Conservation (phyloP, 257 asterid species). For the Salvia rosmarinus region DNA sequence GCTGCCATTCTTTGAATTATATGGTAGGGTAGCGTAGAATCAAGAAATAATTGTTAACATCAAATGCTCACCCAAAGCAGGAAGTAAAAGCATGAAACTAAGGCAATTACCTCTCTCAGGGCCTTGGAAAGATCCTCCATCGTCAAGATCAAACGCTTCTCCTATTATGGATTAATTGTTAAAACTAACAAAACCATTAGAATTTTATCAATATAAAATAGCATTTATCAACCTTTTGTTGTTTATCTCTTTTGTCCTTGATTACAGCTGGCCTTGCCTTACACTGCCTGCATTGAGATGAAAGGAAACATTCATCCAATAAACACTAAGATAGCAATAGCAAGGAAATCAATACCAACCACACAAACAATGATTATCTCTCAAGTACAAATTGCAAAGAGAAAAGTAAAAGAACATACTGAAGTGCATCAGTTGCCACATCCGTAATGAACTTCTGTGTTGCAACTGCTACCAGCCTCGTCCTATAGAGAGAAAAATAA, state of each 20-base stretch:
- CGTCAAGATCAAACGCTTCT: constrained; percentile 85
- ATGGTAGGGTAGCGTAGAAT: neutral
- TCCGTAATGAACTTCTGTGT: constrained; percentile 97
- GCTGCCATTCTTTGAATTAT: neutral
- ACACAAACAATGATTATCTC: neutral
- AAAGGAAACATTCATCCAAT: constrained; percentile 23
- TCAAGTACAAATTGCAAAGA: constrained; percentile 6
- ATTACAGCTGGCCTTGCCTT: constrained; percentile 85
- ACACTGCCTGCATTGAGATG: constrained; percentile 68
- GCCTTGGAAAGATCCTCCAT: constrained; percentile 99
- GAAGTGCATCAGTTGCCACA: constrained; percentile 96
- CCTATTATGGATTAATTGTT: constrained; percentile 53
- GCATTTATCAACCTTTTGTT: constrained; percentile 68
- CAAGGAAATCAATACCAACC: constrained; percentile 18
- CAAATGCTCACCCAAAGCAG: neutral
- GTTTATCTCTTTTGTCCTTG: constrained; percentile 94
- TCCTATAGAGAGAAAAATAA: constrained; percentile 46
- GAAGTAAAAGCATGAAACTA: neutral
- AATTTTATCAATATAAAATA: constrained; percentile 30
- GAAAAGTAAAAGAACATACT: constrained; percentile 53
- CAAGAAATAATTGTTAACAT: neutral
- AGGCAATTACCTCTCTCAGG: constrained; percentile 67
- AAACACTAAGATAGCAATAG: neutral
- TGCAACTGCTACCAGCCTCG: constrained; percentile 97
- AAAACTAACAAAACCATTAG: constrained; percentile 22